These are phyloP conservation scores for Sclerotinia minor DNA, from an alignment of 2,329 filamentous ascomycete genomes.

Conservation along the genomic window DNA sequence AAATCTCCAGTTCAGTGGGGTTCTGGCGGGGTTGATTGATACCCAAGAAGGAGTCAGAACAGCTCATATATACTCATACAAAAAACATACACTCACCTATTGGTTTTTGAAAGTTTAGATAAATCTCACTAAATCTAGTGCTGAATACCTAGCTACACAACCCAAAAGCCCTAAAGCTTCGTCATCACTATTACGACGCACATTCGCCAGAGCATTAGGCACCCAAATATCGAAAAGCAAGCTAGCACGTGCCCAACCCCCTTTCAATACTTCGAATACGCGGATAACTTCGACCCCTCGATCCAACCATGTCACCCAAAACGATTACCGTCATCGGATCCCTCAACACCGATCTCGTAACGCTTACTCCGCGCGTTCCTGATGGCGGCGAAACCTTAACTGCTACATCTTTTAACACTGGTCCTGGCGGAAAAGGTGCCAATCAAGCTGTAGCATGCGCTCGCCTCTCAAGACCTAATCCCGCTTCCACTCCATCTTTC, in stretches of 20 bases:
- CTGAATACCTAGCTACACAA: not conserved
- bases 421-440: conserved; percentile 88
- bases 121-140: not conserved
- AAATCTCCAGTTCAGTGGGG: conserved; percentile 8
- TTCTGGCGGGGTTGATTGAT: conserved; percentile 14
- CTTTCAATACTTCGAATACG: conserved; percentile 12
- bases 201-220: conserved; percentile 17
- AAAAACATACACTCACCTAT: conserved; percentile 7
- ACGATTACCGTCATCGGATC: conserved; percentile 83
- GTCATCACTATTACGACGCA: conserved; percentile 25
- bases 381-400: conserved; percentile 85
- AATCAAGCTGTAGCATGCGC: conserved; percentile 92
- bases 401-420: conserved; percentile 72
- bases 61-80: conserved; percentile 18
- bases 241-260: conserved; percentile 24
- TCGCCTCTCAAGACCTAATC: conserved; percentile 66
- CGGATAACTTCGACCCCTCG: not conserved
- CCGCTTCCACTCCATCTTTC: conserved; percentile 30
- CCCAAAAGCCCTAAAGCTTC: not conserved
- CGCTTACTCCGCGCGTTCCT: conserved; percentile 81
- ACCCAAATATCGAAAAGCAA: conserved; percentile 6
- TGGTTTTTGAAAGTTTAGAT: not conserved
- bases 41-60: conserved; percentile 12
- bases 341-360: conserved; percentile 91
- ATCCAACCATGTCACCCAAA: conserved; percentile 33